Evolutionary conservation across 441 rosid species (phyloP), one percentile per base, ranked within the genome.

Genomic region (Aquilaria agallochum): DNA sequence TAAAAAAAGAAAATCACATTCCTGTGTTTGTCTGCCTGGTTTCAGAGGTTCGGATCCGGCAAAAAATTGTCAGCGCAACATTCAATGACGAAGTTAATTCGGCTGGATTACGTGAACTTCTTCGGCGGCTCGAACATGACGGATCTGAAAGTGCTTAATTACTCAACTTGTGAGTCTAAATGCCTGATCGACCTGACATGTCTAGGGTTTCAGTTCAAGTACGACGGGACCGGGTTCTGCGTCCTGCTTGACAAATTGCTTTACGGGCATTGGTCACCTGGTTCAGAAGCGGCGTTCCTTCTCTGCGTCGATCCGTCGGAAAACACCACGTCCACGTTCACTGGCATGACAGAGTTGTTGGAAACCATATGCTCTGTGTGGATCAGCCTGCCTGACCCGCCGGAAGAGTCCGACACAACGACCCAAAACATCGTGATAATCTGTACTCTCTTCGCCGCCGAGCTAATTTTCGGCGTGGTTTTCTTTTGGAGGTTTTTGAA

Each of bases 221-320:
- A 69, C 60, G 83, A 84, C 20, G 94, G 90, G 1, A 66, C 57
- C 12, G 81, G 83, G 0, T 79, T 53, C 72, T 84, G 90, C 11
- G 80, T 76, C 11, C 82, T 82, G 45, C 69, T 80, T 13, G 80
- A 60, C 0, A 59, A 15, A 20, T 52, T 87, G 60, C 42, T 78
- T 5, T 76, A 68, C 30, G 94, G 94, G 11, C 77, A 71, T 49
- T 87, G 88, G 94, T 87, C 94, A 14, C 88, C 87, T 0, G 90
- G 90, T 12, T 63, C 75, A 0, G 71, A 71, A 42, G 45, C 5
- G 3, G 78, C 75, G 55, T 74, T 78, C 74, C 82, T 75, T 62
- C 73, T 87, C 68, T 75, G 78, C 5, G 79, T 84, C 30, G 82
- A 84, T 51, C 31, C 2, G 11, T 65, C 79, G 2, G 87, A 84